These are phyloP conservation scores for Neurospora sp. DNA, from an alignment of 495 filamentous ascomycete species.

Conservation along the genomic window DNA sequence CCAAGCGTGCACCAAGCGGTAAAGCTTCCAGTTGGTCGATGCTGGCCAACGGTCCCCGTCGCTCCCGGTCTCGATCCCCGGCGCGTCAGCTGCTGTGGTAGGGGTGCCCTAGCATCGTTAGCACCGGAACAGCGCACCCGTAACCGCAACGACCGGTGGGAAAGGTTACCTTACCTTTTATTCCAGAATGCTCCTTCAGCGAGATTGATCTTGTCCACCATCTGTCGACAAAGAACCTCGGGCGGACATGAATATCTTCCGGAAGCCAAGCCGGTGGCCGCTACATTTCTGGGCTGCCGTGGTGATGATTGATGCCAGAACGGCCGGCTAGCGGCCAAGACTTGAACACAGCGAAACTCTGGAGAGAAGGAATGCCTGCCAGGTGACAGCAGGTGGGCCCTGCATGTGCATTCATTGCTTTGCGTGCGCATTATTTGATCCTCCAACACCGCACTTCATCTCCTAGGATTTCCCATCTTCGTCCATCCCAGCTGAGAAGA, in stretches of 20 bases:
- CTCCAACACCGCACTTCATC: background rate
- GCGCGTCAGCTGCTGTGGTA: background rate
- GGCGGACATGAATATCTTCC: background rate
- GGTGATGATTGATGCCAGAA: background rate
- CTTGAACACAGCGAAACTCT: background rate
- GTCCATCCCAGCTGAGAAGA: background rate
- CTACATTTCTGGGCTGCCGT: background rate
- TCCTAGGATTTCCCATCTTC: background rate
- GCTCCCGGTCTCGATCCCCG: background rate
- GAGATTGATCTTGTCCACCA: background rate
- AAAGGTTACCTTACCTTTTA: background rate
- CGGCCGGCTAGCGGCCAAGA: background rate
- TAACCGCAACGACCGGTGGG: background rate
- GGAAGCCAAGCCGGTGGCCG: background rate
- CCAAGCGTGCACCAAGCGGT: background rate
- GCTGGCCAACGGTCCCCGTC: background rate
- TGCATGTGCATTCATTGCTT: background rate
- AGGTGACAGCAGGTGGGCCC: background rate
- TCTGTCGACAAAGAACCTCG: background rate
- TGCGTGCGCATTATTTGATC: background rate
- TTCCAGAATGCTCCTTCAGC: background rate
- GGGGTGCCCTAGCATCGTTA: background rate
- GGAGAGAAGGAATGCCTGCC: background rate
- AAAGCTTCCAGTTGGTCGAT: background rate
- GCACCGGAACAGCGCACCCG: background rate